These are phyloP conservation scores for Buxus sempervirens DNA, from an alignment of 164 flowering plant genomes.

Conservation along the genomic window DNA sequence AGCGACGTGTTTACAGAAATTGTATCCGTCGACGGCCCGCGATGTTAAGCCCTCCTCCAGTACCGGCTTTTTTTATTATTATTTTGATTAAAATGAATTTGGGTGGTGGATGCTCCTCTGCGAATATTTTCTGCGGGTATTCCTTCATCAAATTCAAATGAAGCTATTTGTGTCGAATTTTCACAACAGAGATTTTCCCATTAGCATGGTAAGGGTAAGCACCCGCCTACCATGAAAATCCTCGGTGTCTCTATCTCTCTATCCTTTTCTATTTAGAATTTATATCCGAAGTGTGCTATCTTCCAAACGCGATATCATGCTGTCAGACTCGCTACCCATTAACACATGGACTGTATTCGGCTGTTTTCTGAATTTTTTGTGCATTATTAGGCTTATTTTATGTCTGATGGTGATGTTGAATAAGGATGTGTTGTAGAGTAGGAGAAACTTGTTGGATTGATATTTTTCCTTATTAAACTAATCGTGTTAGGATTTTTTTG, in stretches of 20 bases:
- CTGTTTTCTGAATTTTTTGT: constrained; percentile 1
- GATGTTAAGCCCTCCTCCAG: too few species aligned
- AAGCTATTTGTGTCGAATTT: too few species aligned
- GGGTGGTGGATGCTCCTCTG: too few species aligned
- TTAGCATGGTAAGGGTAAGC: constrained; percentile 7
- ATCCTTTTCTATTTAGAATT: background rate
- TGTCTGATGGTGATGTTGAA: constrained; percentile 12
- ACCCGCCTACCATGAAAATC: too few species aligned
- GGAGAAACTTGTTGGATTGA: constrained; percentile 18
- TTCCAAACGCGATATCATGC: constrained; percentile 11
- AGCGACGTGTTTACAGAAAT: too few species aligned
- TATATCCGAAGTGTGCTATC: constrained; percentile 18
- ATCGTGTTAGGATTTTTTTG: too few species aligned
- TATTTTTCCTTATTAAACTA: constrained; percentile 14
- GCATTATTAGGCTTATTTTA: constrained; percentile 1
- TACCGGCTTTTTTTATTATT: too few species aligned
- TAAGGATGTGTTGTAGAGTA: constrained; percentile 39
- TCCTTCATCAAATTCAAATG: too few species aligned
- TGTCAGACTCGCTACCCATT: background rate
- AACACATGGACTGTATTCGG: too few species aligned
- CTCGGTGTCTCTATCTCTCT: background rate
- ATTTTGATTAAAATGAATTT: too few species aligned
- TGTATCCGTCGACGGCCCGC: too few species aligned
- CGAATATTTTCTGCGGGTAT: too few species aligned
- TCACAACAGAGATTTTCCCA: constrained; percentile 2